Evolutionary conservation across 2,329 filamentous ascomycete species (phyloP), one percentile per base, ranked within the genome.

Genomic region (Penicillium corylophilum): DNA sequence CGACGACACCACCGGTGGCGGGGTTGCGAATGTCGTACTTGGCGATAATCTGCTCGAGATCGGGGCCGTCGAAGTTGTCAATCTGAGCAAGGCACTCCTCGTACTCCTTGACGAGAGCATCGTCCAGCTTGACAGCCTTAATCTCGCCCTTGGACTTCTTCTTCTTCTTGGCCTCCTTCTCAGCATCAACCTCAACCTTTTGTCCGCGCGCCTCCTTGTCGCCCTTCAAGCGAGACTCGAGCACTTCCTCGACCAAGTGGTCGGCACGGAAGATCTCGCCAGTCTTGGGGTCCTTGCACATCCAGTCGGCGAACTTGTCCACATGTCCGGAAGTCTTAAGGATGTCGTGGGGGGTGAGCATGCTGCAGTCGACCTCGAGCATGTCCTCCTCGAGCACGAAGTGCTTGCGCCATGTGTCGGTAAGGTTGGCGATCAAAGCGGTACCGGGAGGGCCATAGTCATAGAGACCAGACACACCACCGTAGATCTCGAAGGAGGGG

Each of bases 251-350:
- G 61, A 99, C 92, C 65, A 97, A 84, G 78, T 99, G 94, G 70
- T 99, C 94, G 52, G 94, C 91, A 63, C 94, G 86, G 71, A 99
- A 85, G 68, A 96, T 96, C 74, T 99, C 94, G 70, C 94, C 94
- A 66, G 88, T 96, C 82, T 95, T 95, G 57, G 93, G 90, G 74
- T 99, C 94, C 76, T 95, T 96, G 85, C 90, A 96, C 92, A 97
- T 96, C 90, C 89, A 97, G 74, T 97, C 93, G 74, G 90, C 89
- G 69, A 97, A 97, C 75, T 95, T 95, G 74, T 96, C 93, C 60
- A 97, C 94, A 77, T 99, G 94, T 59, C 94, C 94, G 72, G 85
- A 89, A 48, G 93, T 96, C 82, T 97, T 95, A 68, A 99, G 83
- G 33, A 99, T 90, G 43, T 94, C 89, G 66, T 94, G 85, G 29